phyloP scores from a whole-genome alignment of 805 yeast species.

The Nakazawaea populi region DNA sequence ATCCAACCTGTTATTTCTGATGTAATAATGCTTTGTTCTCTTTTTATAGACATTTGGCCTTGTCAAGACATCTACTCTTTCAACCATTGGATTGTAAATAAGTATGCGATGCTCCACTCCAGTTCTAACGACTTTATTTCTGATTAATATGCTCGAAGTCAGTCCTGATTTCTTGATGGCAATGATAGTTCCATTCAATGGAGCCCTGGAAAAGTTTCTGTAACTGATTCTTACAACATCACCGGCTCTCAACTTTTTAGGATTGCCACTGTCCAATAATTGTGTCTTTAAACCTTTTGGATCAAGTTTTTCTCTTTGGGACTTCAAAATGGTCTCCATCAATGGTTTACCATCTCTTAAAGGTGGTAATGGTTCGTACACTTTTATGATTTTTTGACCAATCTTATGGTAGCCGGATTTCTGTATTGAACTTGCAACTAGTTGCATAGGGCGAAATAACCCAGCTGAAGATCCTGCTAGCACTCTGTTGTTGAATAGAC shows the following conservation, averaged over 20 bases:
- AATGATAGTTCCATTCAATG: conserved; percentile 72
- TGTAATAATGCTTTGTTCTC: conserved; percentile 85
- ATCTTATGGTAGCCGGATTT: conserved; percentile 4
- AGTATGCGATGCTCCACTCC: conserved; percentile 85
- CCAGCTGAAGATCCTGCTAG: background rate
- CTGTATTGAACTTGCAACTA: background rate
- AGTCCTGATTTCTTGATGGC: conserved; percentile 68
- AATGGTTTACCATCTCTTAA: conserved; percentile 40
- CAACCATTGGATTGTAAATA: conserved; percentile 71
- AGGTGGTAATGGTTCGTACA: conserved; percentile 45
- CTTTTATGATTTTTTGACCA: conserved; percentile 16
- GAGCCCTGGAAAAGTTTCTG: conserved; percentile 49
- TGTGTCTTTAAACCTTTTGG: conserved; percentile 63
- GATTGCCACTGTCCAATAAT: conserved; percentile 39
- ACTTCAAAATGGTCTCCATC: conserved; percentile 40
- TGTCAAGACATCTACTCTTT: conserved; percentile 70
- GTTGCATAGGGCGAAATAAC: background rate
- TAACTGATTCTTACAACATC: conserved; percentile 77
- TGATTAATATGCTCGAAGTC: conserved; percentile 69
- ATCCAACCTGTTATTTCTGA: conserved; percentile 73
- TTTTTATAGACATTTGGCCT: conserved; percentile 67
- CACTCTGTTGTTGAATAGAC: conserved; percentile 1
- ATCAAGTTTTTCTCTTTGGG: conserved; percentile 57
- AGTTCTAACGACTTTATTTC: conserved; percentile 77
- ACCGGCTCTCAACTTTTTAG: conserved; percentile 63